Percentiles rank a stretch among this genome's conserved stretches.
Conservation (phyloP, 2,329 filamentous ascomycete species). For the Fusarium neocosmosporiellum region DNA sequence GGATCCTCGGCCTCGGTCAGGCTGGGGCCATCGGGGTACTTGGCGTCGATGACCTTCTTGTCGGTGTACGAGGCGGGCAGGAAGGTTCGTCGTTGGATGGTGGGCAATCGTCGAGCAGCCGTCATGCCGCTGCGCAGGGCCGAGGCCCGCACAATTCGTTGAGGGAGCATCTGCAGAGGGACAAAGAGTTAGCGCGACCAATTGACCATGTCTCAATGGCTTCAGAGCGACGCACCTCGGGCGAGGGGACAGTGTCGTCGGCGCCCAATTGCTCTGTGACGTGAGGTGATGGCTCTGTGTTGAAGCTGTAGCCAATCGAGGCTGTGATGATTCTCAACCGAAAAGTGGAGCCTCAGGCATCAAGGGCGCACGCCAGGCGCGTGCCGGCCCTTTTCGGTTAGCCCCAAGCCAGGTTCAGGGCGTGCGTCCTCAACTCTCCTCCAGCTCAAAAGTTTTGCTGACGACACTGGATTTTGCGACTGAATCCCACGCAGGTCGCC, state of each 20-base stretch:
- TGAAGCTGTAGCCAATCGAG: slow-evolving; percentile 47
- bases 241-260: slow-evolving; percentile 45
- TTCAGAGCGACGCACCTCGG: slow-evolving; percentile 44
- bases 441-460: slow-evolving; percentile 62
- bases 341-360: slow-evolving; percentile 50
- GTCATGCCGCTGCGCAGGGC: slow-evolving; percentile 57
- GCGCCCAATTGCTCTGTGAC: slow-evolving; percentile 53
- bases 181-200: slow-evolving; percentile 24
- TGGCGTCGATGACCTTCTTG: slow-evolving; percentile 60
- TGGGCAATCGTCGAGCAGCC: slow-evolving; percentile 61
- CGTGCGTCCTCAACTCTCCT: slow-evolving; percentile 46
- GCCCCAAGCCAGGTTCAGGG: slow-evolving; percentile 34
- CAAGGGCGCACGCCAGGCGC: slow-evolving; percentile 34
- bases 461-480: slow-evolving; percentile 55
- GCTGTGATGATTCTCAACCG: slow-evolving; percentile 47
- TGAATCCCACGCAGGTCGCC: slow-evolving; percentile 59
- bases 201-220: neutral
- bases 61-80: slow-evolving; percentile 62
- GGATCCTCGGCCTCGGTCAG: slow-evolving; percentile 73
- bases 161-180: slow-evolving; percentile 68
- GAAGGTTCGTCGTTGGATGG: slow-evolving; percentile 68
- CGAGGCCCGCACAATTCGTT: slow-evolving; percentile 66
- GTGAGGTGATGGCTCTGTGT: slow-evolving; percentile 44
- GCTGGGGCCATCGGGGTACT: slow-evolving; percentile 60
- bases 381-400: slow-evolving; percentile 43